Evolutionary conservation across 192 early-diverging fungal species (phyloP).

Genomic region (Jimgerdemannia flammicorona): DNA sequence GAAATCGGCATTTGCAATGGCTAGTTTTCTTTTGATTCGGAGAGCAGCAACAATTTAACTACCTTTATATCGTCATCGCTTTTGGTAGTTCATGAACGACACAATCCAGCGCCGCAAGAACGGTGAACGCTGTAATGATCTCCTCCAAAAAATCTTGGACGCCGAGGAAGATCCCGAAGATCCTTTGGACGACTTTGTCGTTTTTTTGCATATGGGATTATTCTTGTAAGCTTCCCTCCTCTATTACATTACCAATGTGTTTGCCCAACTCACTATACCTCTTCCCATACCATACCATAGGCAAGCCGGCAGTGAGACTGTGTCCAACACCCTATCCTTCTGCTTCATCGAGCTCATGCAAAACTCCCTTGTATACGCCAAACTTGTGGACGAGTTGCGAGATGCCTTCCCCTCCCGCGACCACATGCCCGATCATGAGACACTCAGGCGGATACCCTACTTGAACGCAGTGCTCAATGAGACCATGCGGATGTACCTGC

Average conservation of each 20-base stretch:
- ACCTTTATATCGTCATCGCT: conserved; percentile 21
- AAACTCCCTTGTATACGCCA: conserved; percentile 28
- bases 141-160: conserved; percentile 40
- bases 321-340: conserved; percentile 39
- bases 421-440: conserved; percentile 23
- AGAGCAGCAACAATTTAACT: conserved; percentile 17
- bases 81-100: conserved; percentile 17
- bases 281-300: neutral
- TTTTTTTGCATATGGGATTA: conserved; percentile 18
- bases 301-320: conserved; percentile 36
- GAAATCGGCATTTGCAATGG: neutral
- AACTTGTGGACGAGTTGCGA: conserved; percentile 32
- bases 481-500: conserved; percentile 23
- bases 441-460: conserved; percentile 27
- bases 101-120: conserved; percentile 7
- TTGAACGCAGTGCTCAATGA: conserved; percentile 39
- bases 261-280: neutral
- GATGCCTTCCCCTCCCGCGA: conserved; percentile 1
- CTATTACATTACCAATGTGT: neutral
- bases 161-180: conserved; percentile 26
- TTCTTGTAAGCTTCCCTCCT: conserved; percentile 4
- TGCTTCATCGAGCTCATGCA: conserved; percentile 33
- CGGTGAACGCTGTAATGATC: conserved; percentile 21
- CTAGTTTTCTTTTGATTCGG: no score
- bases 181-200: conserved; percentile 2